Evolutionary conservation across 495 filamentous ascomycete species (phyloP), one percentile per base, ranked within the genome.

Genomic region (Penicillium chermesinum): DNA sequence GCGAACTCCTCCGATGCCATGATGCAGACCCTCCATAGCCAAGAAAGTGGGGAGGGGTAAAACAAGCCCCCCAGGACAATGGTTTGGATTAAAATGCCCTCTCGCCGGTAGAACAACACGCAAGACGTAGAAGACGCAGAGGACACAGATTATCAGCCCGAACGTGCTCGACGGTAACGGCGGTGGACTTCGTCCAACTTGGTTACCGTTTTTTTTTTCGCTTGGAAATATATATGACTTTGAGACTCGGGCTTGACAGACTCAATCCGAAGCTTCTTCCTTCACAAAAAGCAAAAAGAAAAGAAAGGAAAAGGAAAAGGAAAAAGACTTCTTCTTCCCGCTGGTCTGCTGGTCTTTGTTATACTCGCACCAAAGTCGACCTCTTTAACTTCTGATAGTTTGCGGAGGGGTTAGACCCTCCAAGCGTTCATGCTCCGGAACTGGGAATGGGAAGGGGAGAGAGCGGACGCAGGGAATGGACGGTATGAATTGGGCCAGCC

Each of bases 21-120:
- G 57, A 48, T 58, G 59, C 51, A 65, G 63, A 54, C 65, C 65
- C 53, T 66, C 66, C 68, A 71, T 71, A 52, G 47, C 35, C 51
- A 25, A 46, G n/a, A 37, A 14, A 32, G 14, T 38, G 35, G 44
- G 43, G 52, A 38, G 43, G 22, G 39, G 25, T 38, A 16, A n/a
- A 36, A 30, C 14, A 38, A 38, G 15, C 10, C 14, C 16, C 14
- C 14, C 14, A 33, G 22, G 42, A 34, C 42, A 40, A 46, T 40
- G 46, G 58, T 38, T 55, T 43, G 40, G 48, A 58, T 61, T 51
- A 44, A 44, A 54, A 63, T 63, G 49, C 49, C 60, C 57, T 53
- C 32, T 62, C 52, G 52, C 59, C 57, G 56, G 52, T 46, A 51
- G 55, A 49, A 56, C 53, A 57, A 60, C 50, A 55, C 45, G 50